Percentiles rank a stretch among this genome's conserved stretches.
Conservation (phyloP, 225 moss, liverwort and hornwort species). For the Rhytidiadelphus loreus region DNA sequence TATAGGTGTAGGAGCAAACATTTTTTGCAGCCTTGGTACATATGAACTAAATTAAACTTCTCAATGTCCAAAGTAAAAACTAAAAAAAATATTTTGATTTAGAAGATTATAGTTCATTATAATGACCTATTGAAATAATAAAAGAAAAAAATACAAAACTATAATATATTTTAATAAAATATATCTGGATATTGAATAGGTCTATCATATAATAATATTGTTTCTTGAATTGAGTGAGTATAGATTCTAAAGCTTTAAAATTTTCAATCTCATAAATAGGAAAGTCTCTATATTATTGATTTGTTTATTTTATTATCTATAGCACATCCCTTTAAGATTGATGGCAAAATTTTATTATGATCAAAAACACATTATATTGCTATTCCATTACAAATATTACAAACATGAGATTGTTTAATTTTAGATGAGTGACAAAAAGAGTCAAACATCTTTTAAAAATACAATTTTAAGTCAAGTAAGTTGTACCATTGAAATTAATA, state of each 20-base stretch:
- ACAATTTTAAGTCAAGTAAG: background rate
- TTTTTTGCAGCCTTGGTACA: too few species aligned
- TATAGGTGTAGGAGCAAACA: fast-evolving
- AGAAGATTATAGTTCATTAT: background rate
- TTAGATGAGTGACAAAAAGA: background rate
- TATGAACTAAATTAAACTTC: background rate
- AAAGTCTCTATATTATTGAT: fast-evolving
- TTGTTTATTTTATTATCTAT: too few species aligned
- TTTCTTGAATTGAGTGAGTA: background rate
- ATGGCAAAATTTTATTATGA: background rate
- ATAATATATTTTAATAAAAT: background rate
- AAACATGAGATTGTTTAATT: background rate
- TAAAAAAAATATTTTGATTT: background rate
- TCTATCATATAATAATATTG: background rate
- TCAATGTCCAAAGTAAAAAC: fast-evolving
- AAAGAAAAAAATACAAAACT: fast-evolving
- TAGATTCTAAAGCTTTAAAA: too few species aligned
- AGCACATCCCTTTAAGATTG: background rate
- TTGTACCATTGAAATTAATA: background rate
- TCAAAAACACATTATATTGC: fast-evolving
- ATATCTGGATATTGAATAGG: background rate
- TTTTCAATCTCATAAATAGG: fast-evolving
- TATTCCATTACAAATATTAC: background rate
- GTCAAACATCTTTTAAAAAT: background rate
- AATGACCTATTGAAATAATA: too few species aligned